Evolutionary conservation across 179 eudicot genomes (phyloP), one percentile per base, ranked within the genome.

Genomic region (Spinacia oleracea): DNA sequence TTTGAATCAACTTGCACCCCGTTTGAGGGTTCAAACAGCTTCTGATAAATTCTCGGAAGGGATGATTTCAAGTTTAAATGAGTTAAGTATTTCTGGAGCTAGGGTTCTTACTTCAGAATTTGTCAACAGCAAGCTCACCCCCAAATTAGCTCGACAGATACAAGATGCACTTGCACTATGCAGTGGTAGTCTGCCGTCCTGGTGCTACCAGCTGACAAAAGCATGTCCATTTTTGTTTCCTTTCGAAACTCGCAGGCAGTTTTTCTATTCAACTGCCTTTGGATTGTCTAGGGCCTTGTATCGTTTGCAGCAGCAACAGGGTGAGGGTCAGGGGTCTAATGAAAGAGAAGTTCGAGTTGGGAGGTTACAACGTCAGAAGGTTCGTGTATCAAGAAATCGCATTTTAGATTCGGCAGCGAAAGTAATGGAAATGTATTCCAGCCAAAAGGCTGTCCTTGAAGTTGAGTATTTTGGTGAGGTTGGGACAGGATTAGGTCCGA

Each of bases 381-480:
- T 97, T 71, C 97, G 99, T 62, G 98, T 97, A 12, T 97, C 99
- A 5, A 89, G 99, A 65, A 94, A 83, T 81, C 89, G 98, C 29
- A 97, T 97, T 66, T 82, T 97, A 78, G 99, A 97, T 88, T 97
- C 99, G 73, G 99, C 99, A 83, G 95, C 90, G 8, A 97, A 97
- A 84, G 99, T 97, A 64, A 97, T 97, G 99, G 99, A 97, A 85
- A 94, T 97, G 97, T 97, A 92, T 85, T 92, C 97, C 20, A 91
- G 97, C 76, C 99, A 97, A 80, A 97, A 97, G 81, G 97, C 99
- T 75, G 95, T 94, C 40, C 97, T 97, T 78, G 99, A 97, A 84
- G 98, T 97, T 27, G 99, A 97, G 83, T 97, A 97, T 89, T 97
- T 97, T 81, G 99, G 99, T 81, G 99, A 97, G 81, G 97, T 97